Evolutionary conservation across 208 protist genomes (phyloP), one percentile per base, ranked within the genome.

Genomic region (Crithidia acanthocephali): DNA sequence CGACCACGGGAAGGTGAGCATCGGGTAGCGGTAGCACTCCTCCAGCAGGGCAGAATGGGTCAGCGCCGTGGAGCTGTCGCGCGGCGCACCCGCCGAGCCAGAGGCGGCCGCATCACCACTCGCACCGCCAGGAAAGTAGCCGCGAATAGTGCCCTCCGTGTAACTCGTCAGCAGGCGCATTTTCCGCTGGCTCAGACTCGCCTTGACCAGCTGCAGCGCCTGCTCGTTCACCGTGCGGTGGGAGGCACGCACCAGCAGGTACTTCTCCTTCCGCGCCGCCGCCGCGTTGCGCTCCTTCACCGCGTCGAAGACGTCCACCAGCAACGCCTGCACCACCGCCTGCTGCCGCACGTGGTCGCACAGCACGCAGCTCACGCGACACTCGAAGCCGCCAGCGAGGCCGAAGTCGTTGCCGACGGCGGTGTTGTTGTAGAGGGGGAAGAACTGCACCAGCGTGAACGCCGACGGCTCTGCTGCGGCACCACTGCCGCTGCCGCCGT

Each of bases 291-390:
- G 64, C 33, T 67, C 64, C 18, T 47, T 55, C 47, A 77, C 72
- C 28, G 72, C 63, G 25, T 71, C 72, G 35, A 52, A 47, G 23
- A 77, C 55, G 42, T 77, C 72, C 33, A 11, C 18, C 57, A 77
- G 57, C 64, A 77, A 35, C 27, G 64, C 72, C 55, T 60, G 44
- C 28, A 76, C 35, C 18, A 74, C 62, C 25, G 55, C 68, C 0
- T 55, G 59, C 50, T 78, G 84, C 27, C 52, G 60, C 33, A 48
- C 56, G 48, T 55, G 45, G 61, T 74, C 75, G 60, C 73, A 80
- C n/a, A 82, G 42, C 73, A 93, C 80, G 53, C 86, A 92, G 71
- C 82, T 88, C 30, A 93, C 82, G 18, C 91, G 87, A 50, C 86
- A 91, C 74, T 95, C 88, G 63, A 92, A 88, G 44, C 74, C 83